A percentile compares a stretch with the other conserved stretches of the same genome.
phyloP scores from a whole-genome alignment of 495 filamentous ascomycete genomes.

The Annulohypoxylon stygium region DNA sequence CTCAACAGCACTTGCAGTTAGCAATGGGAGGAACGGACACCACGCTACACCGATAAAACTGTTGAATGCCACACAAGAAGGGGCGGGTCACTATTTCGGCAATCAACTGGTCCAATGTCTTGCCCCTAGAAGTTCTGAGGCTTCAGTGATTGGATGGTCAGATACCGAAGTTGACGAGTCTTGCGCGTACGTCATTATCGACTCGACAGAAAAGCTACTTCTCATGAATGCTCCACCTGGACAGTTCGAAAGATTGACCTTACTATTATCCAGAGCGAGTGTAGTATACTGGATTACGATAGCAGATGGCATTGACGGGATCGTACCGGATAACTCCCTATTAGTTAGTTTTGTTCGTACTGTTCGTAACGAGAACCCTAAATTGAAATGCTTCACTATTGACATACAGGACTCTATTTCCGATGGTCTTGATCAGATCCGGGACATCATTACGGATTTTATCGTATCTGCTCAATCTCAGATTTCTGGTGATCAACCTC shows the following conservation, averaged over 20 bases:
- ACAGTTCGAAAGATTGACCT: neutral
- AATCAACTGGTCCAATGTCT: neutral
- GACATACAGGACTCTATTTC: neutral
- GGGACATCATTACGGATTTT: neutral
- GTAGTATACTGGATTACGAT: slow-evolving; percentile 6
- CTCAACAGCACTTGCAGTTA: neutral
- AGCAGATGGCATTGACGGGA: neutral
- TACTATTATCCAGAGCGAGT: neutral
- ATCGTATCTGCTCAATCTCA: neutral
- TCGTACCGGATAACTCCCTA: neutral
- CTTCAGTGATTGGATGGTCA: neutral
- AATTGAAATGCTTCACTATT: neutral
- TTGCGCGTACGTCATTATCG: neutral
- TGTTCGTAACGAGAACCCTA: neutral
- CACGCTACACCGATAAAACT: neutral
- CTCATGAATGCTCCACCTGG: neutral
- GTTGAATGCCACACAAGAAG: neutral
- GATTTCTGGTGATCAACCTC: neutral
- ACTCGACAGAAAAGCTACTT: neutral
- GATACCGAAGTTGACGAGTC: neutral
- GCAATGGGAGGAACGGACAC: neutral
- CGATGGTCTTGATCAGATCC: neutral
- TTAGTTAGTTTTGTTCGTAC: neutral
- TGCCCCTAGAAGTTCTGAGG: neutral
- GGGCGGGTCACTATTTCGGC: neutral